phyloP scores from a whole-genome alignment of 257 asterid genomes.

The Petunia secreta region DNA sequence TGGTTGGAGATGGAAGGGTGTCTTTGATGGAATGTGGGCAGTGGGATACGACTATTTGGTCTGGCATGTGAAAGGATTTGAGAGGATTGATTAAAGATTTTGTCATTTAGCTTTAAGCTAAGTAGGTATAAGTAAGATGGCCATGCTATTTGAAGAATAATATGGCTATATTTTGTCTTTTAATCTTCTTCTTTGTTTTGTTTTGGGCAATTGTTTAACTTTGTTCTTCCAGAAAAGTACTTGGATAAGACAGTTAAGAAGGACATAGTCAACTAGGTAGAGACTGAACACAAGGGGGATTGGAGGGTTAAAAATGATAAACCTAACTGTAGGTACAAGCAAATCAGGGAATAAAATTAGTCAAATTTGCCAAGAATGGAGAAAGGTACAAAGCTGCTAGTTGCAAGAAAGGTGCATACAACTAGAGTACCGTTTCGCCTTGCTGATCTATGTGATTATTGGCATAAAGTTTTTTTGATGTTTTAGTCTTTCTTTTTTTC shows the following conservation, averaged over 20 bases:
- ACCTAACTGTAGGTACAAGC: not conserved
- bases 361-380: conserved; percentile 25
- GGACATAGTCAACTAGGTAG: conserved; percentile 1
- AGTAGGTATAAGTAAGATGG: conserved; percentile 32
- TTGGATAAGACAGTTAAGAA: conserved; percentile 17
- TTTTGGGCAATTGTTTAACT: not conserved
- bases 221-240: not conserved
- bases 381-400: not conserved
- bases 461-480: conserved; percentile 20
- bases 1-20: conserved; percentile 10
- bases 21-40: conserved; percentile 22
- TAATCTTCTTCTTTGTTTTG: not conserved
- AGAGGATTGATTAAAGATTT: conserved; percentile 36
- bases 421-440: conserved; percentile 8
- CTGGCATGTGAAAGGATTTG: conserved; percentile 51
- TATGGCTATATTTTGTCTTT: conserved; percentile 12
- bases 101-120: conserved; percentile 40
- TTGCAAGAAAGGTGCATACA: not conserved
- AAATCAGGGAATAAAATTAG: not conserved
- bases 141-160: conserved; percentile 33
- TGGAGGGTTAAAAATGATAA: not conserved
- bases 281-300: not conserved
- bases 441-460: conserved; percentile 20
- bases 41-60: conserved; percentile 18
- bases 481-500: not conserved